Conservation (phyloP, 148 eudicot species). For the Pharnaceum exiguum region DNA sequence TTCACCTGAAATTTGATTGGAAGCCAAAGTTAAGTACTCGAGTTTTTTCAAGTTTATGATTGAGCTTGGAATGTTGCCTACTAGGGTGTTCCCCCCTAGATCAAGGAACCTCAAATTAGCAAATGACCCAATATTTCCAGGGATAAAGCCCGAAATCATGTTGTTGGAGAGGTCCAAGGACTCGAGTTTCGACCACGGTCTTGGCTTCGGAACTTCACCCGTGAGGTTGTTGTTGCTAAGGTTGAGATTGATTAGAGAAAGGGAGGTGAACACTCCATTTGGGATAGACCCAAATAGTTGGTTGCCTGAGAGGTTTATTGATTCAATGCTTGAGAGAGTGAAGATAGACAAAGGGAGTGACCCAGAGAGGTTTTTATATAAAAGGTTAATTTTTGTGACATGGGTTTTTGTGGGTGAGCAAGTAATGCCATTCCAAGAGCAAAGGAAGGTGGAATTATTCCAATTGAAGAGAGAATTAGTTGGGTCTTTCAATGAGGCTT, state of each 20-base stretch:
- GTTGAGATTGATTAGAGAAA: constrained; percentile 52
- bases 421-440: constrained; percentile 60
- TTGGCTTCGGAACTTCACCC: constrained; percentile 36
- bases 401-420: constrained; percentile 40
- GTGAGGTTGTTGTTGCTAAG: constrained; percentile 79
- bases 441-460: constrained; percentile 44
- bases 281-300: constrained; percentile 56
- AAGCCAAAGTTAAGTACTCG: constrained; percentile 59
- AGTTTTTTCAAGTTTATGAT: constrained; percentile 43
- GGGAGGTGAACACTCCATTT: constrained; percentile 23
- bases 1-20: constrained; percentile 63
- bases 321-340: constrained; percentile 32
- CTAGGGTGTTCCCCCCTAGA: constrained; percentile 68
- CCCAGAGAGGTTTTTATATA: constrained; percentile 60
- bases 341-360: constrained; percentile 42
- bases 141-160: constrained; percentile 58
- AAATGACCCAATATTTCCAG: constrained; percentile 38
- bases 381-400: constrained; percentile 44
- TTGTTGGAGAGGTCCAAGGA: constrained; percentile 77
- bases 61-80: constrained; percentile 63
- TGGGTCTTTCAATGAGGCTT: constrained; percentile 52
- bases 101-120: constrained; percentile 48
- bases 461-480: constrained; percentile 54
- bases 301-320: constrained; percentile 61
- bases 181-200: constrained; percentile 24